These are phyloP conservation scores for Glonium stellatum DNA, from an alignment of 495 filamentous ascomycete species.

Conservation along the genomic window DNA sequence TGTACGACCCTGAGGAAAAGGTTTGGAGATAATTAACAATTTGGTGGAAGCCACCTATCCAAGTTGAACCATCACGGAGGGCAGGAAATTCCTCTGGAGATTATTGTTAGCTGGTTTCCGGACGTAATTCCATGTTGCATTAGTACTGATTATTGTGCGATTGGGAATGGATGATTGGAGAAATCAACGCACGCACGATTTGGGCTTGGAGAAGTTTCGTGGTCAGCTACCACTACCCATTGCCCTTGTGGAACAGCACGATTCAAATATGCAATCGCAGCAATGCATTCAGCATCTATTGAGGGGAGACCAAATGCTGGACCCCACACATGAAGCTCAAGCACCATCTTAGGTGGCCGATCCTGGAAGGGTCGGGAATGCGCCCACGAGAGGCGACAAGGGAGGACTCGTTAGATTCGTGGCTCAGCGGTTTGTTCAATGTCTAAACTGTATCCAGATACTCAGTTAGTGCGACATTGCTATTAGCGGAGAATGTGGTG, in stretches of 20 bases:
- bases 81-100: slow-evolving; percentile 65
- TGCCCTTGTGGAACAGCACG: slow-evolving; percentile 46
- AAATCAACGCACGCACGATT: slow-evolving; percentile 51
- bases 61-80: slow-evolving; percentile 55
- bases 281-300: slow-evolving; percentile 74
- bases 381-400: background rate
- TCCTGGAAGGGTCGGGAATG: background rate
- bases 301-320: slow-evolving; percentile 82
- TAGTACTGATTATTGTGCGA: too few species aligned
- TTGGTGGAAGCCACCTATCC: slow-evolving; percentile 63
- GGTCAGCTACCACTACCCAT: slow-evolving; percentile 72
- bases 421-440: background rate
- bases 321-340: slow-evolving; percentile 88
- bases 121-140: too few species aligned
- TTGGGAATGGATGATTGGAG: background rate
- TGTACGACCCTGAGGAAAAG: slow-evolving; percentile 39
- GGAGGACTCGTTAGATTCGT: background rate
- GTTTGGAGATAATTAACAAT: slow-evolving; percentile 63
- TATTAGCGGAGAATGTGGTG: too few species aligned
- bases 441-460: background rate
- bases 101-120: slow-evolving; percentile 1
- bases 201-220: slow-evolving; percentile 67
- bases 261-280: slow-evolving; percentile 60
- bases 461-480: background rate
- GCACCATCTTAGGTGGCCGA: slow-evolving; percentile 41